A percentile compares a stretch with the other conserved stretches of the same genome.
Evolutionary conservation across 495 filamentous ascomycete species (phyloP).

Genomic region (Filosporella fistucella): DNA sequence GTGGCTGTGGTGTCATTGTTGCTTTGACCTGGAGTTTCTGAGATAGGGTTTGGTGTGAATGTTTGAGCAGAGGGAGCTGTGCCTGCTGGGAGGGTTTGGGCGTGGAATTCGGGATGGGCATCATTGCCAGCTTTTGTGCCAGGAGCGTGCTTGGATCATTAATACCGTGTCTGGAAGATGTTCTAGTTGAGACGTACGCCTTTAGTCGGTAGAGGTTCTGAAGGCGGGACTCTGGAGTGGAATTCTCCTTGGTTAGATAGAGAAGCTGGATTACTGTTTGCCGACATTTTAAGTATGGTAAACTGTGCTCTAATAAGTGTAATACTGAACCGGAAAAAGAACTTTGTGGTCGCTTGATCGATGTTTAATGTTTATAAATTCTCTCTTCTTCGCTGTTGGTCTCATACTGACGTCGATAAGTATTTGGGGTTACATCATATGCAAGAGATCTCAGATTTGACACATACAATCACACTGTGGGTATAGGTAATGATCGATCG

Average conservation of each 20-base stretch:
- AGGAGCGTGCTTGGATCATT: slow-evolving; percentile 52
- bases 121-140: slow-evolving; percentile 60
- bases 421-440: too few relatives aligned
- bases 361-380: too few relatives aligned
- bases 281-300: too few relatives aligned
- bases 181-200: slow-evolving; percentile 44
- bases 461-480: too few relatives aligned
- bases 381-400: too few relatives aligned
- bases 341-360: too few relatives aligned
- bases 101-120: slow-evolving; percentile 56
- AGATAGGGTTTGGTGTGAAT: slow-evolving; percentile 49
- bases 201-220: slow-evolving; percentile 45
- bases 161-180: background rate
- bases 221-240: slow-evolving; percentile 40
- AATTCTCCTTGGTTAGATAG: slow-evolving; percentile 56
- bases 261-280: too few relatives aligned
- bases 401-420: too few relatives aligned
- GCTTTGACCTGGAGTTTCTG: slow-evolving; percentile 36
- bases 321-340: too few relatives aligned
- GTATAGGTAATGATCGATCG: too few relatives aligned
- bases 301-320: too few relatives aligned
- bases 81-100: slow-evolving; percentile 56
- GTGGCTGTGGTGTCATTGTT: slow-evolving; percentile 36
- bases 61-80: slow-evolving; percentile 60
- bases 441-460: too few relatives aligned